Percentiles rank a stretch among this genome's conserved stretches.
phyloP scores from a whole-genome alignment of 2,329 filamentous ascomycete genomes.

The Apiospora rasikravindrae region DNA sequence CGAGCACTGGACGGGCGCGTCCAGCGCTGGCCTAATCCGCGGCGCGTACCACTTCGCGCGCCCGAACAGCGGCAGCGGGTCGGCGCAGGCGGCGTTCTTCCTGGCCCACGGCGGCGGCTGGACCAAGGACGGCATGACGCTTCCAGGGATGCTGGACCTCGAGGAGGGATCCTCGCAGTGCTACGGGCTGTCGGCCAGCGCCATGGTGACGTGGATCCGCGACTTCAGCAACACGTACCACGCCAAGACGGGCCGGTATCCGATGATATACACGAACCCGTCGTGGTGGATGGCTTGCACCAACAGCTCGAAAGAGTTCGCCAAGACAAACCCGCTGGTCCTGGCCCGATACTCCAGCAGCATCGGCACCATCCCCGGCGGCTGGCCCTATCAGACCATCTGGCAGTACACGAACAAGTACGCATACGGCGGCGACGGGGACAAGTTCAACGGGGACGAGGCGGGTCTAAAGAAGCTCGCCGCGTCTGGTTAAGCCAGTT shows the following conservation, averaged over 20 bases:
- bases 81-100: constrained; percentile 58
- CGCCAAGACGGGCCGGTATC: constrained; percentile 50
- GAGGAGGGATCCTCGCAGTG: constrained; percentile 51
- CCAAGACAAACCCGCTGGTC: constrained; percentile 51
- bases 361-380: constrained; percentile 52
- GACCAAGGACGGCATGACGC: constrained; percentile 57
- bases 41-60: constrained; percentile 63
- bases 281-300: constrained; percentile 61
- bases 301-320: constrained; percentile 53
- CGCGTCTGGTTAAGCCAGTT: constrained; percentile 26
- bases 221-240: constrained; percentile 59
- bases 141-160: constrained; percentile 63
- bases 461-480: constrained; percentile 31
- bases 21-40: constrained; percentile 56
- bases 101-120: constrained; percentile 59
- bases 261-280: constrained; percentile 58
- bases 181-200: constrained; percentile 50
- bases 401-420: constrained; percentile 59
- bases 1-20: constrained; percentile 54
- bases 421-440: constrained; percentile 56
- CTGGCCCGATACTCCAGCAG: constrained; percentile 50
- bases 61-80: constrained; percentile 47
- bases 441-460: constrained; percentile 54
- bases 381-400: constrained; percentile 58
- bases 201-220: constrained; percentile 56